Conservation (phyloP, 495 filamentous ascomycete species). For the Chaetomium fimeti region DNA sequence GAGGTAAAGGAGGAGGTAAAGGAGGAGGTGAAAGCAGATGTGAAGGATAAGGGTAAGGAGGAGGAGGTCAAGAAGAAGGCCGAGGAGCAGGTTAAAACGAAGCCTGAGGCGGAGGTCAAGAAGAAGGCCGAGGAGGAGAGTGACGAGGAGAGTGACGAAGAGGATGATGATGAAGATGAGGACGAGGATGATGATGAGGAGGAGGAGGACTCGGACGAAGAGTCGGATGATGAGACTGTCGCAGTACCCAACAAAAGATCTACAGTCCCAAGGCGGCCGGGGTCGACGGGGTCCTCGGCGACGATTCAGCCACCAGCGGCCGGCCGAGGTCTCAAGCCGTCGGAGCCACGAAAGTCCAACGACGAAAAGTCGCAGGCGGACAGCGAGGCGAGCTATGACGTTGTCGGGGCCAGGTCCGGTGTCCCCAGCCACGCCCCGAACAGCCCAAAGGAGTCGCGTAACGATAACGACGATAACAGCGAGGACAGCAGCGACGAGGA, state of each 20-base stretch:
- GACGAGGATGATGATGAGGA: slow-evolving; percentile 41
- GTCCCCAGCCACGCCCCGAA: slow-evolving; percentile 68
- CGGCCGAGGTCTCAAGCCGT: slow-evolving; percentile 48
- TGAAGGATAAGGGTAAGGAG: slow-evolving; percentile 24
- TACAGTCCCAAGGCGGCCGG: slow-evolving; percentile 34
- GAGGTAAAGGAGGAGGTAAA: slow-evolving; percentile 81
- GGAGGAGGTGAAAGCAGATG: slow-evolving; percentile 59
- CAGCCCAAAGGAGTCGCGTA: slow-evolving; percentile 64
- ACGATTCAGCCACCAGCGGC: slow-evolving; percentile 45
- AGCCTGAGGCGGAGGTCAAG: not conserved
- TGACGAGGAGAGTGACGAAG: slow-evolving; percentile 54
- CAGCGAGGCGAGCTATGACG: slow-evolving; percentile 90
- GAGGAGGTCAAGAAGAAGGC: slow-evolving; percentile 29
- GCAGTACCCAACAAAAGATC: slow-evolving; percentile 31
- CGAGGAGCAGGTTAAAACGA: not conserved
- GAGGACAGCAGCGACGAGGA: slow-evolving; percentile 50
- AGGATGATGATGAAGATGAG: slow-evolving; percentile 71
- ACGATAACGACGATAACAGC: slow-evolving; percentile 36
- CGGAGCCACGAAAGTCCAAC: slow-evolving; percentile 73
- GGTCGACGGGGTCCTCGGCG: slow-evolving; percentile 51
- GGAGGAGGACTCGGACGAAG: slow-evolving; percentile 53
- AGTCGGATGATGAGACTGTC: slow-evolving; percentile 14
- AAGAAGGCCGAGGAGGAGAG: slow-evolving; percentile 31
- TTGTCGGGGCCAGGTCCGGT: slow-evolving; percentile 73
- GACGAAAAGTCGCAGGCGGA: slow-evolving; percentile 81